A percentile compares a stretch with the other conserved stretches of the same genome.
phyloP scores from a whole-genome alignment of 2,329 filamentous ascomycete genomes.

The Colletotrichum noveboracense region DNA sequence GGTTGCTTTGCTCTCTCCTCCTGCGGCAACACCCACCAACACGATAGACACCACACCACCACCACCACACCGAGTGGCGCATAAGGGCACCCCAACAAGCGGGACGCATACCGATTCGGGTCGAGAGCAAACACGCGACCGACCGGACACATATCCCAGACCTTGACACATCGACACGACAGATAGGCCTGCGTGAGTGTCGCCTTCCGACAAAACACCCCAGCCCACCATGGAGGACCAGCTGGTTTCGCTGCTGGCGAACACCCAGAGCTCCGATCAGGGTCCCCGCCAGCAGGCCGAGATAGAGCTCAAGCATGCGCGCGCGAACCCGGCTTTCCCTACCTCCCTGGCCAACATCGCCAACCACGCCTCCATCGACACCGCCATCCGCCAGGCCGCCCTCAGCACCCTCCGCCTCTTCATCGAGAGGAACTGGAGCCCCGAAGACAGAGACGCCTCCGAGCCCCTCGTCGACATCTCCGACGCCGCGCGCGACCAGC shows the following conservation, averaged over 20 bases:
- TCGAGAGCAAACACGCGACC: background rate
- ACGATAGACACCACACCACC: background rate
- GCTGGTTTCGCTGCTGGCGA: conserved; percentile 84
- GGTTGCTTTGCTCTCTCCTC: background rate
- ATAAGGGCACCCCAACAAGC: background rate
- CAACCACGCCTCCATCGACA: conserved; percentile 73
- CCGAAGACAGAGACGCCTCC: conserved; percentile 73
- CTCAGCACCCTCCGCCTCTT: conserved; percentile 82
- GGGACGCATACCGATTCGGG: background rate
- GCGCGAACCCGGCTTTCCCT: conserved; percentile 75
- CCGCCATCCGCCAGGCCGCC: conserved; percentile 82
- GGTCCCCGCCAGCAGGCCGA: conserved; percentile 86
- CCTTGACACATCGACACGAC: background rate
- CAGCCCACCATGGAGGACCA: conserved; percentile 80
- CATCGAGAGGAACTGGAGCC: conserved; percentile 84
- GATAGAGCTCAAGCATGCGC: conserved; percentile 76
- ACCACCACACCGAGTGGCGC: background rate
- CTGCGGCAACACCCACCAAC: background rate
- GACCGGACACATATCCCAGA: background rate
- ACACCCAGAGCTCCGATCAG: conserved; percentile 81
- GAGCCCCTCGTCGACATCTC: conserved; percentile 67
- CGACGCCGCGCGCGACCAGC: conserved; percentile 74
- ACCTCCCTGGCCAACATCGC: conserved; percentile 82
- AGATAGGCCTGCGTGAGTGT: background rate
- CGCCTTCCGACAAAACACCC: background rate